Conservation (phyloP, 176 grass and related monocot species). For the Zoysia japonica region DNA sequence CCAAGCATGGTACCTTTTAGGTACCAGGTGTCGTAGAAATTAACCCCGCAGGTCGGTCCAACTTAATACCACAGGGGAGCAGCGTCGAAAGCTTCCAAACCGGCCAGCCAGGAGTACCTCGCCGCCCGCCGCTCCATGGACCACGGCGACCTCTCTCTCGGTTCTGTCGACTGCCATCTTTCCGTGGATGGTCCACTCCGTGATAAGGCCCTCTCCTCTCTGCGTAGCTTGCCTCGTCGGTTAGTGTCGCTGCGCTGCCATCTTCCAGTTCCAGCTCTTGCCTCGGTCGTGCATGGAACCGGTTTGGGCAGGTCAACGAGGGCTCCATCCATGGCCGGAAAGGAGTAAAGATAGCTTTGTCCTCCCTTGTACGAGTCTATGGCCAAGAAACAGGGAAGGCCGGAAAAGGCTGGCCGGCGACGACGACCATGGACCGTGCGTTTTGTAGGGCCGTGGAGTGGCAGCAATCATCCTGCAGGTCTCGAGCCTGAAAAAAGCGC, state of each 20-base stretch:
- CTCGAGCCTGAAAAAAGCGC: slow-evolving; percentile 23
- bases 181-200: slow-evolving; percentile 18
- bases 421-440: background rate
- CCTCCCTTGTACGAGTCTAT: background rate
- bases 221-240: slow-evolving; percentile 11
- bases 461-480: slow-evolving; percentile 14
- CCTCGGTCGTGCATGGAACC: too few species aligned
- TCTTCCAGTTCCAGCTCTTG: too few species aligned
- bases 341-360: slow-evolving; percentile 17
- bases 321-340: background rate
- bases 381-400: slow-evolving; percentile 14
- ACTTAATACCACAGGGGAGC: too few species aligned
- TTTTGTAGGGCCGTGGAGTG: background rate
- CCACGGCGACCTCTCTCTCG: background rate
- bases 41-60: too few species aligned
- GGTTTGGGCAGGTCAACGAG: background rate
- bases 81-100: slow-evolving; percentile 30
- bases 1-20: too few species aligned
- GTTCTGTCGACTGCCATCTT: background rate
- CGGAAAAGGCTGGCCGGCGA: slow-evolving; percentile 26
- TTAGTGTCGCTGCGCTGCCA: too few species aligned
- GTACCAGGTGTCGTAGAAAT: too few species aligned
- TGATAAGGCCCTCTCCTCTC: background rate
- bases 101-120: slow-evolving; percentile 12
- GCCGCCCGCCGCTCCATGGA: background rate